phyloP scores from a whole-genome alignment of 2,329 filamentous ascomycete species.

The Claviceps sp. region DNA sequence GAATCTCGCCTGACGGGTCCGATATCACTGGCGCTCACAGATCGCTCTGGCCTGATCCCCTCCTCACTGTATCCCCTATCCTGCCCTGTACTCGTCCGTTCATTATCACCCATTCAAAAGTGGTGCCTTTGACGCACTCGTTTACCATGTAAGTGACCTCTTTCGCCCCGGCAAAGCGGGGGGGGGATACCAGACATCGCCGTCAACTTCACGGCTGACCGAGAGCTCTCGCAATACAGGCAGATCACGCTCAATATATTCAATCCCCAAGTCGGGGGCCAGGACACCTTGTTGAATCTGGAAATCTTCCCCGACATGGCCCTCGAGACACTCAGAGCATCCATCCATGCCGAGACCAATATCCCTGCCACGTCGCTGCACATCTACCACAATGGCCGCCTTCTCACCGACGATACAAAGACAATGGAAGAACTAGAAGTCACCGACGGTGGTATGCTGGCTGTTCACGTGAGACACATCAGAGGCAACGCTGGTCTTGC shows the following conservation, averaged over 20 bases:
- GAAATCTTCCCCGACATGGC: slow-evolving; percentile 76
- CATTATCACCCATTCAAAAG: background rate
- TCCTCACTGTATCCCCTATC: background rate
- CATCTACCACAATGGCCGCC: slow-evolving; percentile 79
- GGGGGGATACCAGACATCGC: background rate
- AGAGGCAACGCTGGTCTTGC: slow-evolving; percentile 26
- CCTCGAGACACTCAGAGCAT: slow-evolving; percentile 71
- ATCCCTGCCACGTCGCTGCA: slow-evolving; percentile 63
- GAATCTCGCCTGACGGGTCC: background rate
- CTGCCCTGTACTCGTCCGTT: background rate
- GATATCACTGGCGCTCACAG: background rate
- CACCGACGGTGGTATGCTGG: slow-evolving; percentile 82
- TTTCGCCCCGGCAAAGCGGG: background rate
- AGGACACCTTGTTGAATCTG: slow-evolving; percentile 66
- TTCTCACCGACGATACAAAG: slow-evolving; percentile 63
- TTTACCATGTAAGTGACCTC: background rate
- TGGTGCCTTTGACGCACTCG: background rate
- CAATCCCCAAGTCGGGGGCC: slow-evolving; percentile 51
- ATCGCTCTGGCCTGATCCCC: background rate
- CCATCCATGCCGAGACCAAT: slow-evolving; percentile 71
- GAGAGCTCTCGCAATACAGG: slow-evolving; percentile 33
- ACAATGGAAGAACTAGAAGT: slow-evolving; percentile 74
- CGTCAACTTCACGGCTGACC: slow-evolving; percentile 1
- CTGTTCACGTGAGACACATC: slow-evolving; percentile 61
- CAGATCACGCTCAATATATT: slow-evolving; percentile 78